Base-by-base conservation (phyloP, 169 alveolate species). In the Cryptosporidium andersoni region DNA sequence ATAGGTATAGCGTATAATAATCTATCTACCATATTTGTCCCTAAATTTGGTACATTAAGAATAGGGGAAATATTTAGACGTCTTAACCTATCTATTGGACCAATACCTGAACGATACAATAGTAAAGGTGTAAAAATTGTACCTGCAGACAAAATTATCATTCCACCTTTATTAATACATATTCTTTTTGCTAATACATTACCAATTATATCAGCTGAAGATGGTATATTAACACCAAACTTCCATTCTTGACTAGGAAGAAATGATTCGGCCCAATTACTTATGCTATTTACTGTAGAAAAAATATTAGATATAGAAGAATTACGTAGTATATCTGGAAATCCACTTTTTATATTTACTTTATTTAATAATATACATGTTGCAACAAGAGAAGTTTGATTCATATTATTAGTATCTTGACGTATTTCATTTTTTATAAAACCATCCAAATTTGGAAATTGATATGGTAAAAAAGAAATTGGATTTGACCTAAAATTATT, bases 91-190 rank as follows among this genome's bases (percentile, higher is more conserved):
- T 88, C 67, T 9, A 47, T 43, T 3, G 92, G 91, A 39, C 92
- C 92, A 16, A 89, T 80, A 4, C 92, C 92, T 4, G 90, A 80
- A 42, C 67, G 63, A 14, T 65, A 64, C 14, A 89, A 90, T 25
- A 89, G 40, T 12, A 74, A 42, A 0, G 92, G 92, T 11, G 92
- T 89, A 36, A 64, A 88, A 4, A 89, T 89, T 9, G 92, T 88
- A 11, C 92, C 92, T 1, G 92, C 82, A 12, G 92, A 85, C 11
- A 81, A 47, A 2, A 88, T 88, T 42, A 89, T 88, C 80, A 82
- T 82, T 4, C 90, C 91, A 82, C 64, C 45, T 3, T 49, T 49
- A 48, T 66, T 66, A 8, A 89, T 66, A 56, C 92, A 89, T 8
- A 82, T 82, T 45, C 65, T 82, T 81, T 58, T 82, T 14, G 88